Evolutionary conservation across 371 early-diverging fungal species (phyloP), one percentile per base, ranked within the genome.

Genomic region (Chytridiales sp.): DNA sequence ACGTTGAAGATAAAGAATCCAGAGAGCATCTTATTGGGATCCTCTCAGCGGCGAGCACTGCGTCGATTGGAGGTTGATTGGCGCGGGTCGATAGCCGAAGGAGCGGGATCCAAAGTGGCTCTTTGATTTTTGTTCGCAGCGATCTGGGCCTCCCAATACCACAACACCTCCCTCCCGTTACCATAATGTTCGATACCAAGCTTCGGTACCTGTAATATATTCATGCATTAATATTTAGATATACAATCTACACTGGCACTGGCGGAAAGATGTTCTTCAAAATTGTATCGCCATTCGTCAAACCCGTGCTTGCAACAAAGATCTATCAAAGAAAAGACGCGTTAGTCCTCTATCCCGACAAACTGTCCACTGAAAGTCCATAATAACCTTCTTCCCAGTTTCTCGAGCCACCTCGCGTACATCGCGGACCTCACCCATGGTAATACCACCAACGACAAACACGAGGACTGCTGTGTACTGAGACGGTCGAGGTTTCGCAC

Each of bases 1-100:
- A 93, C 91, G 47, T 61, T 61, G 79, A 96, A 95, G 51, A 97
- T 65, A 47, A 75, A 69, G 58, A 78, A 59, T 22, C 57, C 73
- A 35, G 65, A 64, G 31, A 78, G 62, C 75, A 75, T 78, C 30
- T 27, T 43, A 19, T 11, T 9, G n/a, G 9, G 38, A 38, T 11
- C 11, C 11, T 9, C n/a, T 9, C 11, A 38, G 38, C 38, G 38
- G 38, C 38, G 38, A 9, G 38, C 11, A 38, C 11, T 11, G n/a
- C 9, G 38, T n/a, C 38, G 38, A n/a, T 9, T n/a, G 38, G 9
- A n/a, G n/a, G n/a, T 9, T n/a, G 38, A 9, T 9, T 11, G 38
- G 38, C 9, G 38, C 9, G 38, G 9, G 11, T 38, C n/a, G 38
- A 11, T 9, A 38, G n/a, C 38, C 11, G 38, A 9, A 38, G 38